Base-by-base conservation (phyloP, 2,329 filamentous ascomycete species). In the Trichoderma sp. region DNA sequence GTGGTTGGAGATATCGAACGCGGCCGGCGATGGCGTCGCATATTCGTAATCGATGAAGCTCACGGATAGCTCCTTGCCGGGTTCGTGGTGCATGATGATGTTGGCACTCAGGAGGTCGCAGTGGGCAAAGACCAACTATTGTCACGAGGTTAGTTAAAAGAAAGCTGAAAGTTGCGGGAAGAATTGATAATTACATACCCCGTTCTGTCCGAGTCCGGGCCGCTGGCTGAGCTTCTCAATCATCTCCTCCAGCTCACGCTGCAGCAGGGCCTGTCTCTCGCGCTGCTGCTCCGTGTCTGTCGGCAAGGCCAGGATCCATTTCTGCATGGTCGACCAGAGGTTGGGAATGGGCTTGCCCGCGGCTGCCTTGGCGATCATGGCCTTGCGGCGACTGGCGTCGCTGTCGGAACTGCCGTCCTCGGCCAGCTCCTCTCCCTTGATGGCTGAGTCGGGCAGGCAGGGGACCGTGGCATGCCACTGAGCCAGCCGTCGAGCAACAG, bases 11-110 rank as follows among this genome's bases (percentile, higher is more conserved):
- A 99, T 88, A 76, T 99, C 95, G 78, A 99, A 99, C 2, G 94
- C 93, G 4, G 93, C 93, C 1, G 94, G 94, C 0, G 93, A 94
- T 2, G 95, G 93, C 5, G 92, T 95, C 15, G 93, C 93, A 78
- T 99, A 99, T 78, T 99, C 95, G 81, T 98, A 99, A 79, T 99
- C 95, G 76, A 99, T 99, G 78, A 99, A 98, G 74, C 86, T 82
- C 56, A 84, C 81, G 26, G 81, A 74, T 41, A 76, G 70, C 60
- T 70, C 75, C 34, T 78, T 73, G 15, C 75, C 71, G 28, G 71
- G 72, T 34, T 77, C 70, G 51, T 72, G 74, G 69, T 92, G 83
- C 69, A 97, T 87, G 73, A 99, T 98, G 69, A 99, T 91, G 75
- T 99, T 99, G 70, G 93, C 95, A 76, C 90, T 92, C n/a, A 99